These are phyloP conservation scores for Pseudopyricularia cyperi DNA, from an alignment of 2,329 filamentous ascomycete genomes.

Conservation along the genomic window DNA sequence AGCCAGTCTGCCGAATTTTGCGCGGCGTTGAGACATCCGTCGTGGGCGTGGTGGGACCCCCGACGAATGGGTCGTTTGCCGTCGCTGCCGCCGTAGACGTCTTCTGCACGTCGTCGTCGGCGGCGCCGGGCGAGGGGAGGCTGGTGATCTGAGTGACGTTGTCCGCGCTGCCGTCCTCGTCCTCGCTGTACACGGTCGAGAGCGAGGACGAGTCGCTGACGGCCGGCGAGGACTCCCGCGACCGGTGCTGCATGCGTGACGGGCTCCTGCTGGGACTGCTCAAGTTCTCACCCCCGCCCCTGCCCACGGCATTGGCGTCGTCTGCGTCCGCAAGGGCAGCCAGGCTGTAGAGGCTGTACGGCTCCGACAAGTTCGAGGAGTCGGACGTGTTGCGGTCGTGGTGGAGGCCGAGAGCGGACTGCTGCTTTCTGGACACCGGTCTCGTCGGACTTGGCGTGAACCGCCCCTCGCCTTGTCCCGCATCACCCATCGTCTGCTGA, in stretches of 20 bases:
- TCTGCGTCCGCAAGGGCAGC: neutral
- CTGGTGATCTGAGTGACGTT: conserved; percentile 1
- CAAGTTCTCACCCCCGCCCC: neutral
- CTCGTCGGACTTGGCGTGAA: conserved; percentile 7
- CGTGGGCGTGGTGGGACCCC: neutral
- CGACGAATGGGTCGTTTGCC: neutral
- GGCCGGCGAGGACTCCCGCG: conserved; percentile 16
- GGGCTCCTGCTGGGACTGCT: conserved; percentile 28
- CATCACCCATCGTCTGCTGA: too few relatives aligned
- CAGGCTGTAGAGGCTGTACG: conserved; percentile 25
- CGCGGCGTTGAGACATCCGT: neutral
- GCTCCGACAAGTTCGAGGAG: conserved; percentile 19
- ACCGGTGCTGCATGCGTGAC: conserved; percentile 4
- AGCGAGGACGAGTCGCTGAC: conserved; percentile 38
- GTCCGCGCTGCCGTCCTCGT: conserved; percentile 27
- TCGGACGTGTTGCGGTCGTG: conserved; percentile 18
- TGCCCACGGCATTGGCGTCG: conserved; percentile 5
- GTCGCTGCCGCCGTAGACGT: neutral
- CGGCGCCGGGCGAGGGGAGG: neutral
- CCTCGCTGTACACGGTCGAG: conserved; percentile 43
- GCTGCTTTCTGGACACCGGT: neutral
- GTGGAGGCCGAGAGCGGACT: conserved; percentile 6
- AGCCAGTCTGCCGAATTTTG: neutral
- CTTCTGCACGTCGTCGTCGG: neutral
- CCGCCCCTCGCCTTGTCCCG: neutral